These are phyloP conservation scores for Aspergillus sp. DNA, from an alignment of 2,329 filamentous ascomycete genomes.

Conservation along the genomic window DNA sequence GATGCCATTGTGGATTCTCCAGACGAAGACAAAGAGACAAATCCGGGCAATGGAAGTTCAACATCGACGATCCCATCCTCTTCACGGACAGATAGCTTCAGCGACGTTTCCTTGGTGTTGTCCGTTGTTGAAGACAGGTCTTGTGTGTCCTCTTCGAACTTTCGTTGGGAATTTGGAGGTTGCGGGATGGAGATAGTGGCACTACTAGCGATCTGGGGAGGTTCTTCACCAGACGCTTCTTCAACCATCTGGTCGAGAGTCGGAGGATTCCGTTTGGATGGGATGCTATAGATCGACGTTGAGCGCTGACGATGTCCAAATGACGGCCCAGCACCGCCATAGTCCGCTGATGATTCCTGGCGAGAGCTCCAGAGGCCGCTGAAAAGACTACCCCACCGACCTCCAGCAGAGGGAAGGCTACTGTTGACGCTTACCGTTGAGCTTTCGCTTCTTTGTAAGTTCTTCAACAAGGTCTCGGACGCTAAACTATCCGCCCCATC, in stretches of 20 bases:
- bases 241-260: slow-evolving; percentile 37
- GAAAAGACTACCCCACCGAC: slow-evolving; percentile 58
- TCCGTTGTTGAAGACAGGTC: slow-evolving; percentile 30
- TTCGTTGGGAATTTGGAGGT: slow-evolving; percentile 19
- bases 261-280: slow-evolving; percentile 26
- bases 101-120: slow-evolving; percentile 43
- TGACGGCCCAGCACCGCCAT: slow-evolving; percentile 23
- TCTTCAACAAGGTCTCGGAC: slow-evolving; percentile 56
- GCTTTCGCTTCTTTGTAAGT: slow-evolving; percentile 54
- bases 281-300: slow-evolving; percentile 26
- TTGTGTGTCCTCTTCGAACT: slow-evolving; percentile 25
- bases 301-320: slow-evolving; percentile 30
- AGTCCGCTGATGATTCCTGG: slow-evolving; percentile 49
- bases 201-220: slow-evolving; percentile 25
- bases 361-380: slow-evolving; percentile 56
- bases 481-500: slow-evolving; percentile 47
- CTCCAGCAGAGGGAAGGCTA: slow-evolving; percentile 47
- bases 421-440: slow-evolving; percentile 47
- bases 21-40: slow-evolving; percentile 48
- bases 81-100: slow-evolving; percentile 57
- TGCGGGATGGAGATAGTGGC: slow-evolving; percentile 39
- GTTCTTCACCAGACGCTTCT: slow-evolving; percentile 26
- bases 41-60: slow-evolving; percentile 56
- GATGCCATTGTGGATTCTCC: slow-evolving; percentile 47
- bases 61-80: slow-evolving; percentile 63